Conservation (phyloP, 768 basidiomycete species). For the Auriculariales sp. region DNA sequence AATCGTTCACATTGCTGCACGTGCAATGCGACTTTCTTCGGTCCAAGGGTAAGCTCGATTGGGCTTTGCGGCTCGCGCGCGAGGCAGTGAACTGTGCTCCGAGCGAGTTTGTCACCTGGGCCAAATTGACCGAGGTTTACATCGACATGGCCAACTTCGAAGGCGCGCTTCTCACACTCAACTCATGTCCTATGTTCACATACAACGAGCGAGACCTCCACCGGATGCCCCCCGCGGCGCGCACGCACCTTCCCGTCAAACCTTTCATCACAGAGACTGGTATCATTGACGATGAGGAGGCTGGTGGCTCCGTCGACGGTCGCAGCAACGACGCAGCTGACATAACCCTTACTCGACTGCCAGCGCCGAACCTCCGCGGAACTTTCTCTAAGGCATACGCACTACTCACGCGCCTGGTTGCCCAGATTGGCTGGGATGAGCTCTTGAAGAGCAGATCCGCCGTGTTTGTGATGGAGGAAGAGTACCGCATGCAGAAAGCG, state of each 20-base stretch:
- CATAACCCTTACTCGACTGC: constrained; percentile 83
- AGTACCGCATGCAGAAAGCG: constrained; percentile 94
- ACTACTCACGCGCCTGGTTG: constrained; percentile 79
- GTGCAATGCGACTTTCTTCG: constrained; percentile 90
- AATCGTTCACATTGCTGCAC: constrained; percentile 88
- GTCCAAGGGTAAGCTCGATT: constrained; percentile 68
- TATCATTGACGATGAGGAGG: constrained; percentile 79
- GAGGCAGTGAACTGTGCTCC: constrained; percentile 98
- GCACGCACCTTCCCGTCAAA: constrained; percentile 76
- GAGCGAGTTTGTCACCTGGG: constrained; percentile 98
- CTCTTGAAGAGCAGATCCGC: constrained; percentile 83
- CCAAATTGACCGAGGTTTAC: constrained; percentile 89
- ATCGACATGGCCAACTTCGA: constrained; percentile 84
- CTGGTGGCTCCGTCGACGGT: constrained; percentile 15
- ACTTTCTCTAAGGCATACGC: constrained; percentile 94
- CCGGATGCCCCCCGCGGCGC: constrained; percentile 61
- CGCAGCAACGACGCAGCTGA: constrained; percentile 48
- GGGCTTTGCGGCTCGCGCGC: constrained; percentile 82
- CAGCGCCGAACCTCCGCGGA: constrained; percentile 85
- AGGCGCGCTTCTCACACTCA: constrained; percentile 80
- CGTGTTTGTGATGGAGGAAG: constrained; percentile 99
- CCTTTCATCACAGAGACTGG: constrained; percentile 62
- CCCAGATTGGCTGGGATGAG: constrained; percentile 98
- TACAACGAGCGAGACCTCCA: constrained; percentile 94
- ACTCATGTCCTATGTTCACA: constrained; percentile 99